phyloP scores from a whole-genome alignment of 306 rosid species.

The Trifolium repens region DNA sequence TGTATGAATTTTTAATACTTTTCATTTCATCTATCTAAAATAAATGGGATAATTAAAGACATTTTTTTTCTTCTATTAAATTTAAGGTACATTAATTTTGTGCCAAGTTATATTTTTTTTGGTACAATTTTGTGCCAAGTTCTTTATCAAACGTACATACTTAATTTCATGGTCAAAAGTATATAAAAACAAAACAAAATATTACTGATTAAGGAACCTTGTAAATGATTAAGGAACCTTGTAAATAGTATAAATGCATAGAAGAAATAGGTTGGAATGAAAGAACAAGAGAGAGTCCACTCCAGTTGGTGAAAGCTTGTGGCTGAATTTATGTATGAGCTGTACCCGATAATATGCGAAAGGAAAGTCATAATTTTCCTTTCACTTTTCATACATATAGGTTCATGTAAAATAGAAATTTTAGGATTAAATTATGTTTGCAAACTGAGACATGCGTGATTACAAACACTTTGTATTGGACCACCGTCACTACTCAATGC shows the following conservation, averaged over 20 bases:
- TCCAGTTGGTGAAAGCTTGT: slow-evolving; percentile 44
- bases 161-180: neutral
- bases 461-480: slow-evolving; percentile 51
- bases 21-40: too few relatives aligned
- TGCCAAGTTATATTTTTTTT: too few relatives aligned
- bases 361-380: slow-evolving; percentile 28
- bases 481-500: slow-evolving; percentile 61
- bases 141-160: too few relatives aligned
- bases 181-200: neutral
- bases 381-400: neutral
- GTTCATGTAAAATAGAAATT: neutral
- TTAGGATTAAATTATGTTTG: neutral
- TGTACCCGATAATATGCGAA: slow-evolving; percentile 54
- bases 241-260: neutral
- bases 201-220: neutral
- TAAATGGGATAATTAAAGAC: too few relatives aligned
- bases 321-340: slow-evolving; percentile 63
- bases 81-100: too few relatives aligned
- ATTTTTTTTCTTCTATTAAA: too few relatives aligned
- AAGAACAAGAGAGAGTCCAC: neutral
- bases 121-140: too few relatives aligned
- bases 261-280: neutral
- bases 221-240: neutral
- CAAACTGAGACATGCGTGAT: slow-evolving; percentile 30
- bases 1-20: too few relatives aligned